Evolutionary conservation across 2,329 filamentous ascomycete species (phyloP).

Genomic region (Xylaria sp.): DNA sequence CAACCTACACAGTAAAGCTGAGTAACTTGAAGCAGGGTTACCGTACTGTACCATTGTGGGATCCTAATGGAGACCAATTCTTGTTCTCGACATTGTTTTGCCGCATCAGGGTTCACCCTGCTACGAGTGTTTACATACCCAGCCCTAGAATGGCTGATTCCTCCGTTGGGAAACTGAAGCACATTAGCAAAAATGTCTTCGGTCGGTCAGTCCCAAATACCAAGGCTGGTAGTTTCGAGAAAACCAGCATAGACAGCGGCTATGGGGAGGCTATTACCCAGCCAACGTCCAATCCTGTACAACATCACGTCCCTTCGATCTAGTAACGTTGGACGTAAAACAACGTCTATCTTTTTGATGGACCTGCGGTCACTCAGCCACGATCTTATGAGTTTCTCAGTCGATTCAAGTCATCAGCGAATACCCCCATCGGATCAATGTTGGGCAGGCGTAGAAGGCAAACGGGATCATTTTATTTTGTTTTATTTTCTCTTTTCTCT

Average conservation of each 20-base stretch:
- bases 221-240: conserved; percentile 58
- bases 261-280: conserved; percentile 37
- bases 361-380: background rate
- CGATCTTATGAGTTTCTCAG: conserved; percentile 5
- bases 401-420: conserved; percentile 24
- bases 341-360: conserved; percentile 26
- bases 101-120: conserved; percentile 71
- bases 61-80: conserved; percentile 88
- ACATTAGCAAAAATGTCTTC: conserved; percentile 63
- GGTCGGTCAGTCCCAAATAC: conserved; percentile 57
- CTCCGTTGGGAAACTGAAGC: conserved; percentile 60
- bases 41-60: conserved; percentile 87
- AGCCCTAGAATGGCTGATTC: conserved; percentile 47
- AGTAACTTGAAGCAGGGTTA: conserved; percentile 89
- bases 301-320: conserved; percentile 25
- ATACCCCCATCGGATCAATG: conserved; percentile 21
- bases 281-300: conserved; percentile 21
- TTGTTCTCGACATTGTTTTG: conserved; percentile 95
- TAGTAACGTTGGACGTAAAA: conserved; percentile 32
- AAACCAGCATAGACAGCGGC: conserved; percentile 51
- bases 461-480: conserved; percentile 6
- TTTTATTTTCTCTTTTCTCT: too few species aligned
- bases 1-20: conserved; percentile 91
- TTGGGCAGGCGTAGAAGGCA: conserved; percentile 25
- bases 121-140: conserved; percentile 62